These are phyloP conservation scores for Aspergillus amoenus DNA, from an alignment of 2,329 filamentous ascomycete species.

Conservation along the genomic window DNA sequence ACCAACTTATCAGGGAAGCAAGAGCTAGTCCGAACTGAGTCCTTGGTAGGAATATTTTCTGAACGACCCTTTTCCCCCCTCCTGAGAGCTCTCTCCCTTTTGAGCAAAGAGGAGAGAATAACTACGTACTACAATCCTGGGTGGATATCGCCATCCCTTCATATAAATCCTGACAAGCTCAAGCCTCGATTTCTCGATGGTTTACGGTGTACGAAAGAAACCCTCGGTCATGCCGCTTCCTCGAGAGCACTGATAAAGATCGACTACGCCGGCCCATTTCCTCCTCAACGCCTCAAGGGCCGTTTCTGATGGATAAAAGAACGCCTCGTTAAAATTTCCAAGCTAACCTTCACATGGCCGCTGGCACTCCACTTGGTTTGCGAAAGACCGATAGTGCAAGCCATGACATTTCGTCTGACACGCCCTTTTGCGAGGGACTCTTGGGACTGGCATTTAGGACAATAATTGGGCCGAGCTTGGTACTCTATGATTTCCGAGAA, in stretches of 20 bases:
- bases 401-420: not conserved
- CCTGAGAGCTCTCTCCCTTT: not conserved
- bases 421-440: not conserved
- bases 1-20: conserved; percentile 4
- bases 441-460: not conserved
- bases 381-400: not conserved
- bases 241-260: conserved; percentile 11
- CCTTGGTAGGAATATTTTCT: conserved; percentile 3
- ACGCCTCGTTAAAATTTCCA: not conserved
- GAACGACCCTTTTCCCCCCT: conserved; percentile 7
- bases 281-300: not conserved
- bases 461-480: not conserved
- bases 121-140: not conserved
- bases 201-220: conserved; percentile 15
- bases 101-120: not conserved
- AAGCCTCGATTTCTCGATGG: conserved; percentile 13
- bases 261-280: conserved; percentile 5
- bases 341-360: not conserved
- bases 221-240: conserved; percentile 5
- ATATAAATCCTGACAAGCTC: conserved; percentile 9
- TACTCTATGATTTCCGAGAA: not conserved
- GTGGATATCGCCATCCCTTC: not conserved
- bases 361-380: not conserved
- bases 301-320: conserved; percentile 1
- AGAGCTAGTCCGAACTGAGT: conserved; percentile 2